Evolutionary conservation across 805 yeast genomes (phyloP), one percentile per base, ranked within the genome.

Genomic region (Metschnikowia kofuensis): DNA sequence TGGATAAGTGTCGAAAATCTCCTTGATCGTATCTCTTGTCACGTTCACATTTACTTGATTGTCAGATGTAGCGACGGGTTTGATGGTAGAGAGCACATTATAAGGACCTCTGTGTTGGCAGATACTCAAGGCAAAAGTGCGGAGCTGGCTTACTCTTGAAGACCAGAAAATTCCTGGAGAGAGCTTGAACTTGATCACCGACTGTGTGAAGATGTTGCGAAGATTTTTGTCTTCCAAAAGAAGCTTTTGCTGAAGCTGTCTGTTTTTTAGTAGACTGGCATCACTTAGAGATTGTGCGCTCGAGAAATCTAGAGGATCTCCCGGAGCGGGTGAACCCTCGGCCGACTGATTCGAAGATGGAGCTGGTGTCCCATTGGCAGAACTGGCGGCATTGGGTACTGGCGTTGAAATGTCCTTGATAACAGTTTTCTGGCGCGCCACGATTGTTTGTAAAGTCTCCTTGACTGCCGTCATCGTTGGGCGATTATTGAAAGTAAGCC

Each of bases 41-140:
- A 94, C 87, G 47, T 90, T 85, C 42, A 94, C 96, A 65, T 90
- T 91, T 49, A 92, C 96, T 63, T 89, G 89, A 67, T 92, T 92
- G 61, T 92, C 98, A 47, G 89, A 80, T 0, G 95, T 84, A 0
- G 97, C 96, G 7, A 89, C 92, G 0, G 98, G 97, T 61, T 87
- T 89, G 54, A 94, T 92, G 0, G 98, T 89, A 39, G 96, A 86
- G 45, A 94, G 70, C 0, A 94, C 98, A 62, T 94, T 94, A 64
- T 91, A 94, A 0, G 96, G 94, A 0, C 99, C 99, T 43, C 85
- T 76, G 55, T 87, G 87, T 62, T 94, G 99, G 16, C 89, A 80
- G 14, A 82, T 79, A 8, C 92, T 80, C 54, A 94, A 77, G 0
- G 97, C 97, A 69, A 80, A 89, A 0, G 97, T 89, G 46, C 98